Evolutionary conservation across 1,139 yeast species (phyloP).

Genomic region (Taiozyma sp.): DNA sequence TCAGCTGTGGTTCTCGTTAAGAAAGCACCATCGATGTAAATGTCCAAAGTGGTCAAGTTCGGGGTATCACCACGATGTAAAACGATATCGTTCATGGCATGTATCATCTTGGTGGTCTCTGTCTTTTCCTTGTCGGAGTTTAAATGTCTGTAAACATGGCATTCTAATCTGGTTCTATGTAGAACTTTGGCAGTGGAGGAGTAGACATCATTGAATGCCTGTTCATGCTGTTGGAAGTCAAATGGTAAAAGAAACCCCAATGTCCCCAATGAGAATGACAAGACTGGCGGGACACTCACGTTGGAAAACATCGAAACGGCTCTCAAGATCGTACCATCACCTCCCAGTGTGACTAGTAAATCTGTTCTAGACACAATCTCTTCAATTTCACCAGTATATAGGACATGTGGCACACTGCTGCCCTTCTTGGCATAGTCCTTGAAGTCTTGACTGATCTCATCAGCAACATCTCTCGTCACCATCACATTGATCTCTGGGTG

Average conservation of each 20-base stretch:
- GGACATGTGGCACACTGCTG: constrained; percentile 22
- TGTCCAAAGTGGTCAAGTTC: constrained; percentile 75
- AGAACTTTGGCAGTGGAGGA: constrained; percentile 61
- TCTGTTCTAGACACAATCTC: constrained; percentile 59
- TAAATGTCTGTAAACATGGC: constrained; percentile 48
- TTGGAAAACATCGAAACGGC: constrained; percentile 64
- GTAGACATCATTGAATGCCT: constrained; percentile 63
- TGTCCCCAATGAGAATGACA: constrained; percentile 88
- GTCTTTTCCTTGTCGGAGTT: constrained; percentile 14
- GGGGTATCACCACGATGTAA: constrained; percentile 88
- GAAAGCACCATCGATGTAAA: constrained; percentile 73
- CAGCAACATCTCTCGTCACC: constrained; percentile 70
- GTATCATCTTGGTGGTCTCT: constrained; percentile 29
- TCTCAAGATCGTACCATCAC: constrained; percentile 88
- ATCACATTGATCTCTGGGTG: constrained; percentile 73
- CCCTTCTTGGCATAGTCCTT: constrained; percentile 24
- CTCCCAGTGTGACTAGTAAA: constrained; percentile 80
- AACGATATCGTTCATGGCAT: constrained; percentile 90
- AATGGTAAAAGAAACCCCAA: constrained; percentile 88
- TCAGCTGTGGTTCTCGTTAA: constrained; percentile 90
- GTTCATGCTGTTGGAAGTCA: constrained; percentile 54
- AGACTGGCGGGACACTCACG: constrained; percentile 75
- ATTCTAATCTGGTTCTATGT: constrained; percentile 71
- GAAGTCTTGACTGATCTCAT: constrained; percentile 51
- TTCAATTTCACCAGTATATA: constrained; percentile 53